phyloP scores from a whole-genome alignment of 768 basidiomycete species.

The Psilocybe sp. region DNA sequence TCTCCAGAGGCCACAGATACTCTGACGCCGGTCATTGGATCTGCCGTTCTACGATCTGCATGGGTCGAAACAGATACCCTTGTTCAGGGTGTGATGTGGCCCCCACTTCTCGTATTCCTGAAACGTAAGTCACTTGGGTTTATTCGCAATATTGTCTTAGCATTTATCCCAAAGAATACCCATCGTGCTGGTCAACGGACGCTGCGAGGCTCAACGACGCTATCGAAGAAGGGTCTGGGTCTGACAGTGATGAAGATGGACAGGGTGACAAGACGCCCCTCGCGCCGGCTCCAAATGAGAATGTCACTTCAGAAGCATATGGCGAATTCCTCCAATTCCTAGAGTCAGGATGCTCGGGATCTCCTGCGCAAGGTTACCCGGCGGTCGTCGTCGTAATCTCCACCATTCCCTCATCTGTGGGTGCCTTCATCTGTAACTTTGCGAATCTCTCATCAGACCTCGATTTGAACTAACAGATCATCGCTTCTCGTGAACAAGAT shows the following conservation, averaged over 20 bases:
- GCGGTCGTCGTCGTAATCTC: constrained; percentile 77
- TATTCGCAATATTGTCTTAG: neutral
- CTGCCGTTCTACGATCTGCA: constrained; percentile 61
- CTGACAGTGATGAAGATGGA: constrained; percentile 32
- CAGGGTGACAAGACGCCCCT: constrained; percentile 20
- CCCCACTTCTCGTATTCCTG: constrained; percentile 67
- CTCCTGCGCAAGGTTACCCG: constrained; percentile 79
- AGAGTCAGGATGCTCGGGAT: constrained; percentile 73
- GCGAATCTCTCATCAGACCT: constrained; percentile 1
- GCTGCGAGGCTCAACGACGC: constrained; percentile 22
- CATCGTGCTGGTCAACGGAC: constrained; percentile 62
- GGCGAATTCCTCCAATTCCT: constrained; percentile 78
- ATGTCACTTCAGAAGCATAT: constrained; percentile 46
- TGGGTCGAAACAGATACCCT: constrained; percentile 67
- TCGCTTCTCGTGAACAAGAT: constrained; percentile 20
- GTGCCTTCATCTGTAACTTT: constrained; percentile 16
- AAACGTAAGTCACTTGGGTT: constrained; percentile 44
- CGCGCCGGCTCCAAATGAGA: neutral
- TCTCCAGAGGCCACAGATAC: constrained; percentile 21
- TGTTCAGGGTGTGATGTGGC: constrained; percentile 70
- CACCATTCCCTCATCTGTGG: constrained; percentile 69
- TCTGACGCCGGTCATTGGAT: constrained; percentile 46
- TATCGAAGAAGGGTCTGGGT: constrained; percentile 32
- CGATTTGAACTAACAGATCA: constrained; percentile 18
- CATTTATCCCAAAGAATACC: constrained; percentile 44